Evolutionary conservation across 305 asterid genomes (phyloP).

Genomic region (Withania somnifera): DNA sequence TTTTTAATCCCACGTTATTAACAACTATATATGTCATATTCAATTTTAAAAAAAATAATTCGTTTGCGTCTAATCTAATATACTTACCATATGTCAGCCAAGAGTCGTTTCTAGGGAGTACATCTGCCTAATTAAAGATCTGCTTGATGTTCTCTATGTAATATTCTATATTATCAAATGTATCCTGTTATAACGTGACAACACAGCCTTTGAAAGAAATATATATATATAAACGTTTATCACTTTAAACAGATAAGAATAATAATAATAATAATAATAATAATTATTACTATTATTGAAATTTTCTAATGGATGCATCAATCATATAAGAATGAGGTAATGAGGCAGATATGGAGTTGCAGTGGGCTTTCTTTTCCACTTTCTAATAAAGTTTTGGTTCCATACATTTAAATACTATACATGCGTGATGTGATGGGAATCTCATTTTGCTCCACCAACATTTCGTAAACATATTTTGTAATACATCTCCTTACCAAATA

Average conservation of each 20-base stretch:
- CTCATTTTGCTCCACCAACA: conserved; percentile 13
- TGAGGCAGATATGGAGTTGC: not conserved
- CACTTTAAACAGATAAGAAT: not conserved
- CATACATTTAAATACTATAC: too few relatives aligned
- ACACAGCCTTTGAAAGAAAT: not conserved
- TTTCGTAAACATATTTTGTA: not conserved
- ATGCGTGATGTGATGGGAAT: conserved; percentile 10
- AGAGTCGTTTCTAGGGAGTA: too few relatives aligned
- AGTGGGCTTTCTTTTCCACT: not conserved
- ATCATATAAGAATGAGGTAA: not conserved
- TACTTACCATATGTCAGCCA: too few relatives aligned
- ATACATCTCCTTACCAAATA: not conserved
- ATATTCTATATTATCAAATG: not conserved
- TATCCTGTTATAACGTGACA: not conserved
- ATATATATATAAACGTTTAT: not conserved
- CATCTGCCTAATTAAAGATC: too few relatives aligned
- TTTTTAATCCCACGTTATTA: too few relatives aligned
- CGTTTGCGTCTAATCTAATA: too few relatives aligned
- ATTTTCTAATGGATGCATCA: not conserved
- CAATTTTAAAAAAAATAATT: too few relatives aligned
- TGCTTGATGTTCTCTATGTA: too few relatives aligned
- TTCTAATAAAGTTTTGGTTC: not conserved
- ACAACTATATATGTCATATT: too few relatives aligned
- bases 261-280: too few relatives aligned
- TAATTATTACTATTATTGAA: not conserved